Evolutionary conservation across 2,329 filamentous ascomycete species (phyloP).

Genomic region (Epichloe glyceriae): DNA sequence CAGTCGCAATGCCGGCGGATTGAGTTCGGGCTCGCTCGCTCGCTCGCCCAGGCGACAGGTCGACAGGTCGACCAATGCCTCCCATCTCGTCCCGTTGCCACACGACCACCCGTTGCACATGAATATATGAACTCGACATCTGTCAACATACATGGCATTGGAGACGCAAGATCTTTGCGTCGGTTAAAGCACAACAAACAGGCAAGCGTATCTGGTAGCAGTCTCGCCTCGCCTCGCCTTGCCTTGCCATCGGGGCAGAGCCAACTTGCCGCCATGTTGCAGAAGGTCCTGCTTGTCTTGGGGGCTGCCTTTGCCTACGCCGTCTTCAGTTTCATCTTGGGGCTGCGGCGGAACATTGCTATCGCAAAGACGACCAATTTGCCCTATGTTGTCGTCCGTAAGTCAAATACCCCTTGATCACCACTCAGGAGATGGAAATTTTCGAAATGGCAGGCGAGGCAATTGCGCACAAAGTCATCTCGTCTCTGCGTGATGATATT

Average conservation of each 20-base stretch:
- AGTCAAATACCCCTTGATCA: constrained; percentile 15
- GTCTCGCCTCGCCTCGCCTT: background rate
- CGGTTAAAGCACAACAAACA: background rate
- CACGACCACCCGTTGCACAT: background rate
- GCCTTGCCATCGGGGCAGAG: background rate
- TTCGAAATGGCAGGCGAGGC: too few relatives aligned
- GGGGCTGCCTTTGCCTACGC: constrained; percentile 22
- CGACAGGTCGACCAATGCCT: too few relatives aligned
- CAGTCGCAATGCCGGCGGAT: background rate
- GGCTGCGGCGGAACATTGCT: constrained; percentile 32
- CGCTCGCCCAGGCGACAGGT: background rate
- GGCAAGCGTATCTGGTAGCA: background rate
- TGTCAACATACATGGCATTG: background rate
- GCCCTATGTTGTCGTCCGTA: constrained; percentile 41
- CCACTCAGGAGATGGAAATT: too few relatives aligned
- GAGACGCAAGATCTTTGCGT: background rate
- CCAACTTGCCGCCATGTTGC: constrained; percentile 12
- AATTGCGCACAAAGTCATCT: too few relatives aligned
- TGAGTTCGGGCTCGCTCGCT: background rate
- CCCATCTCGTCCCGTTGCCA: too few relatives aligned
- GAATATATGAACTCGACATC: background rate
- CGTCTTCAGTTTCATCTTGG: constrained; percentile 18
- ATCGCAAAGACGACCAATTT: constrained; percentile 38
- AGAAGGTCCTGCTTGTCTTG: constrained; percentile 22
- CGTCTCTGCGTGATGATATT: too few relatives aligned